Base-by-base conservation (phyloP, 2,329 filamentous ascomycete species). In the Coniochaeta sp. region DNA sequence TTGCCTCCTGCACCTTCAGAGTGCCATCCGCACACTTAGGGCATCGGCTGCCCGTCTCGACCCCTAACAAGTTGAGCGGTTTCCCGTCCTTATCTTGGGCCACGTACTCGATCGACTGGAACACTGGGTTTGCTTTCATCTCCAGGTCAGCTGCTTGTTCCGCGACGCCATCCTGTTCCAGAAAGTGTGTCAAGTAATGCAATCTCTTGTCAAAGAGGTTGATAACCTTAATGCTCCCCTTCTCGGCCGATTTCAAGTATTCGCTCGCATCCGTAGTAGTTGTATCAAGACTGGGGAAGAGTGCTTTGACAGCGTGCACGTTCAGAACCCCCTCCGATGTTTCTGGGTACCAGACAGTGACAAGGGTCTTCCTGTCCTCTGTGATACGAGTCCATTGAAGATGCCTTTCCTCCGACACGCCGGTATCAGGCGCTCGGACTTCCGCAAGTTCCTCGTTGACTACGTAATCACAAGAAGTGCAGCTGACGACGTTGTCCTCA, bases 361-460 rank as follows among this genome's bases (percentile, higher is more conserved):
- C 77, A 2, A 92, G 77, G 0, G 83, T 87, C 30, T 76, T 83
- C 52, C 84, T 81, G 71, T 96, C 90, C 62, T 81, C 81, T 44
- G 85, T 86, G 59, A 91, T 82, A 4, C 86, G 87, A 52, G 81
- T 79, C 84, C 87, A 89, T 1, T 7, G 12, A 4, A 4, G 7
- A 22, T 36, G 28, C 22, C 38, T 56, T 22, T 36, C 54, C 22
- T 34, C 54, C 9, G 28, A 22, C 4, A 5, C 19, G 22, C n/a
- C 9, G 9, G 54, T 2, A 7, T 56, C 54, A 19, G 54, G 30
- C 34, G 30, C 8, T 26, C 69, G 68, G n/a, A 75, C 65, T 16
- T 72, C 71, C 14, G 88, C 89, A n/a, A 96, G 80, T 71, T 99
- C 95, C 64, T 96, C 90, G 64, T 98, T 99, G 61, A 89, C 89